Conservation (phyloP, 805 yeast species). For the Candida gorgasii region DNA sequence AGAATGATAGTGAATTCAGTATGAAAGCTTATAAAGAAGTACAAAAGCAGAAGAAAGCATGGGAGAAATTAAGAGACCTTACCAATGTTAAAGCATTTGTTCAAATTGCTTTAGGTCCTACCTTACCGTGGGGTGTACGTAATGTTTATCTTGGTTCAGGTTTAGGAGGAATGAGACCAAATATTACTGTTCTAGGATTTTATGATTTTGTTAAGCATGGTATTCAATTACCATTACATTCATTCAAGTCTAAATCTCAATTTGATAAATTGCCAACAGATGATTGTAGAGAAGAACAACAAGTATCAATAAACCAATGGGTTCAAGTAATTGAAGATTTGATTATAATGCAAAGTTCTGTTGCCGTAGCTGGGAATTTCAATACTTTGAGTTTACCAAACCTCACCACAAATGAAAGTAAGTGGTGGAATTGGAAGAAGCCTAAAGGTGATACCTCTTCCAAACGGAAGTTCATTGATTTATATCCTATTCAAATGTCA, state of each 20-base stretch:
- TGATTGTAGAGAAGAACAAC: conserved; percentile 65
- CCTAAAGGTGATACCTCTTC: conserved; percentile 17
- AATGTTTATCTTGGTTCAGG: conserved; percentile 93
- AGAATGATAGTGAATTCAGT: conserved; percentile 47
- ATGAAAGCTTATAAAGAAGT: conserved; percentile 62
- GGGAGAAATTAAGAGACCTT: conserved; percentile 80
- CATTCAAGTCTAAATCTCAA: conserved; percentile 20
- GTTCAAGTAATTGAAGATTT: conserved; percentile 90
- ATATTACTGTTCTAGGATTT: conserved; percentile 89
- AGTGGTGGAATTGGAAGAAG: conserved; percentile 1
- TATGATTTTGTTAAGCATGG: conserved; percentile 61
- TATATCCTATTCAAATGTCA: conserved; percentile 97
- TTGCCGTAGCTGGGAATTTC: conserved; percentile 93
- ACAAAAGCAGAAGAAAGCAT: conserved; percentile 70
- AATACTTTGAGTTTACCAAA: conserved; percentile 65
- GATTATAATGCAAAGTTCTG: conserved; percentile 82
- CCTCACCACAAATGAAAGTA: neutral
- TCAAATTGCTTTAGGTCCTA: conserved; percentile 85
- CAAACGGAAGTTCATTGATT: conserved; percentile 60
- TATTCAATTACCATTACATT: conserved; percentile 26
- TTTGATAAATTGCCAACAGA: conserved; percentile 68
- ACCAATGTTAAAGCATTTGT: conserved; percentile 88
- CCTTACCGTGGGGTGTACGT: conserved; percentile 92
- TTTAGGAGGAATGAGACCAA: conserved; percentile 97
- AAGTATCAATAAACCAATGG: conserved; percentile 78